A percentile compares a stretch with the other conserved stretches of the same genome.
Conservation (phyloP, 352 stramenopile species). For the Nothophytophthora sp. region DNA sequence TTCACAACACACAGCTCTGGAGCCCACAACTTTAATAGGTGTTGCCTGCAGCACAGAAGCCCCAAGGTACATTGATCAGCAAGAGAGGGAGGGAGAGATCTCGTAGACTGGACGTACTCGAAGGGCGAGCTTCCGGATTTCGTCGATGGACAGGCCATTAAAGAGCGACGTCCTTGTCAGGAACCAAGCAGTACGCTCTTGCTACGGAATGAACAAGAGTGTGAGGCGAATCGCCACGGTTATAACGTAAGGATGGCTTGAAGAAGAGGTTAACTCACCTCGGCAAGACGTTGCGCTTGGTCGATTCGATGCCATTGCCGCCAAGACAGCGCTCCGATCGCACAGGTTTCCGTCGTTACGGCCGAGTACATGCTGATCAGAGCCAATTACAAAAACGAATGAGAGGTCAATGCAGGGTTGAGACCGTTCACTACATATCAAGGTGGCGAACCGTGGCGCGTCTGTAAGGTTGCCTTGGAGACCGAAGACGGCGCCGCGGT, state of each 20-base stretch:
- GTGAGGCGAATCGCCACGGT: too few relatives aligned
- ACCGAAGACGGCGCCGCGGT: slow-evolving; percentile 28
- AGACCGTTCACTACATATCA: not conserved
- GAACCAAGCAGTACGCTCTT: slow-evolving; percentile 34
- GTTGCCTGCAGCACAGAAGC: slow-evolving; percentile 21
- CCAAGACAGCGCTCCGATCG: slow-evolving; percentile 37
- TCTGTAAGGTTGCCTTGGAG: slow-evolving; percentile 25
- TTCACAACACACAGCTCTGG: slow-evolving; percentile 55
- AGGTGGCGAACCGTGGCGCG: slow-evolving; percentile 17
- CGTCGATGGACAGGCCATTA: slow-evolving; percentile 21
- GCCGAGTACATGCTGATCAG: slow-evolving; percentile 25
- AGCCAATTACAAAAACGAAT: not conserved
- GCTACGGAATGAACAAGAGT: slow-evolving; percentile 12
- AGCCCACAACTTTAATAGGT: slow-evolving; percentile 45
- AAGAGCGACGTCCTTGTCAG: slow-evolving; percentile 43
- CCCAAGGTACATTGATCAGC: too few relatives aligned
- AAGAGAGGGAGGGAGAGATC: too few relatives aligned
- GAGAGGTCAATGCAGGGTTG: not conserved
- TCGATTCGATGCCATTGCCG: slow-evolving; percentile 28
- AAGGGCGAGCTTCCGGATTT: slow-evolving; percentile 30
- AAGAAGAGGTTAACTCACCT: slow-evolving; percentile 17
- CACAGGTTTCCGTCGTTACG: slow-evolving; percentile 20
- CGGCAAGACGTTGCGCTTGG: slow-evolving; percentile 21
- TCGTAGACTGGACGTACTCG: slow-evolving; percentile 24
- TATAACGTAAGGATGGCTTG: not conserved